Conservation (phyloP, 148 eudicot species). For the Persicaria tinctoria region DNA sequence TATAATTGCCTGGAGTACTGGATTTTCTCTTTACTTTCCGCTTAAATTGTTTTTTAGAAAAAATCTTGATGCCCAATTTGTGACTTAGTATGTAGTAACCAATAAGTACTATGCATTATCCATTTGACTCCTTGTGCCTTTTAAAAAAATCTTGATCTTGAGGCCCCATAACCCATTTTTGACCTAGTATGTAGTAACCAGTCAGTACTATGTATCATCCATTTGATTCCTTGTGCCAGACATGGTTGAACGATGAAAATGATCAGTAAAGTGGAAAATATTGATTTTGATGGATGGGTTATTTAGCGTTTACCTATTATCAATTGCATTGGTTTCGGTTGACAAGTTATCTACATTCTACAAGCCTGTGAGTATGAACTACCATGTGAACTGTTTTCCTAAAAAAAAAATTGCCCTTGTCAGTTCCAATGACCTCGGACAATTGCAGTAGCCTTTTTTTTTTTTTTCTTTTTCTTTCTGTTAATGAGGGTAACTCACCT, state of each 20-base stretch:
- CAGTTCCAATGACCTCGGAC: neutral
- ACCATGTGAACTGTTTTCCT: neutral
- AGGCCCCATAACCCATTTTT: neutral
- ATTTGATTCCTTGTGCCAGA: neutral
- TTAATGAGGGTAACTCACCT: no score
- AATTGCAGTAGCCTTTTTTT: neutral
- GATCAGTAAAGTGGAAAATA: neutral
- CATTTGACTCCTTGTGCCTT: neutral
- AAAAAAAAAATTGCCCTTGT: neutral
- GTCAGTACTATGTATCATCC: neutral
- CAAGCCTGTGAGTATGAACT: neutral
- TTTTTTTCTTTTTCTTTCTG: no score
- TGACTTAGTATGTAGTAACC: neutral
- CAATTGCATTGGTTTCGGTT: neutral
- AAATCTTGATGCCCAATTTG: neutral
- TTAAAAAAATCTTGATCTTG: neutral
- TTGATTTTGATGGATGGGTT: neutral
- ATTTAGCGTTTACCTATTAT: neutral
- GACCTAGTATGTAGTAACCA: neutral
- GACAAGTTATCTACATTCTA: neutral
- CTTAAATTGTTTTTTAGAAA: no score
- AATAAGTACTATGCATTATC: neutral
- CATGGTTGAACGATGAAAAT: neutral
- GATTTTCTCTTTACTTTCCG: neutral
- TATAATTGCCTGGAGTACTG: neutral